Percentiles rank a stretch among this genome's conserved stretches.
These are phyloP conservation scores for Drechslera avenae DNA, from an alignment of 2,329 filamentous ascomycete species.

Conservation along the genomic window DNA sequence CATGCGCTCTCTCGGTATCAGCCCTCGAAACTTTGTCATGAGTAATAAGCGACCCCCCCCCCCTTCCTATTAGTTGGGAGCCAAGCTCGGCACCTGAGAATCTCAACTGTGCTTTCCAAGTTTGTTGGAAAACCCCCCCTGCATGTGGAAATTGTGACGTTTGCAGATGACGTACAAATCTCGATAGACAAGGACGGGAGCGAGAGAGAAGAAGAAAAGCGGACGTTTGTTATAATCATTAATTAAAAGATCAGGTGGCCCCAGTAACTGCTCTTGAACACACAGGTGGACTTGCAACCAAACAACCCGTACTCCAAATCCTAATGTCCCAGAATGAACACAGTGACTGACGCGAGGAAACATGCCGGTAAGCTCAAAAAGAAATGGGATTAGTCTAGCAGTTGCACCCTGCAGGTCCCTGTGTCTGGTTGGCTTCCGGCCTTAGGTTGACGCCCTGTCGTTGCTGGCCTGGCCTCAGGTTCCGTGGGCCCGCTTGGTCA, in stretches of 20 bases:
- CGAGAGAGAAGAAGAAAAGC: not conserved
- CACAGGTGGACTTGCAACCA: slow-evolving; percentile 5
- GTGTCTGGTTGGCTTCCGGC: slow-evolving; percentile 63
- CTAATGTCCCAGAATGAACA: slow-evolving; percentile 9
- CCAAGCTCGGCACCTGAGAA: too few relatives aligned
- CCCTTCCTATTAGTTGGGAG: too few relatives aligned
- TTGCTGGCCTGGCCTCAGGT: slow-evolving; percentile 67
- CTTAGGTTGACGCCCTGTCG: slow-evolving; percentile 70
- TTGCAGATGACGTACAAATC: too few relatives aligned
- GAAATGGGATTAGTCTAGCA: slow-evolving; percentile 55
- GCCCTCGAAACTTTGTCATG: too few relatives aligned
- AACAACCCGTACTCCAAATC: slow-evolving; percentile 9
- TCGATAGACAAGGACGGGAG: too few relatives aligned
- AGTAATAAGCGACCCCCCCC: too few relatives aligned
- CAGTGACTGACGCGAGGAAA: slow-evolving; percentile 1
- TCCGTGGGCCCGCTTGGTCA: slow-evolving; percentile 92
- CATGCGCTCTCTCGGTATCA: too few relatives aligned
- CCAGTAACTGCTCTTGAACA: slow-evolving; percentile 11
- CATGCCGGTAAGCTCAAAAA: not conserved
- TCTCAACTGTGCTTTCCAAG: too few relatives aligned
- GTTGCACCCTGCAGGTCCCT: slow-evolving; percentile 65
- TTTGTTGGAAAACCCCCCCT: too few relatives aligned
- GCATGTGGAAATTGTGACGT: too few relatives aligned
- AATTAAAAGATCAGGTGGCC: slow-evolving; percentile 12
- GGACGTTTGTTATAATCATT: slow-evolving; percentile 10